These are phyloP conservation scores for Kodamaea neixiangensis DNA, from an alignment of 805 yeast genomes.

Conservation along the genomic window DNA sequence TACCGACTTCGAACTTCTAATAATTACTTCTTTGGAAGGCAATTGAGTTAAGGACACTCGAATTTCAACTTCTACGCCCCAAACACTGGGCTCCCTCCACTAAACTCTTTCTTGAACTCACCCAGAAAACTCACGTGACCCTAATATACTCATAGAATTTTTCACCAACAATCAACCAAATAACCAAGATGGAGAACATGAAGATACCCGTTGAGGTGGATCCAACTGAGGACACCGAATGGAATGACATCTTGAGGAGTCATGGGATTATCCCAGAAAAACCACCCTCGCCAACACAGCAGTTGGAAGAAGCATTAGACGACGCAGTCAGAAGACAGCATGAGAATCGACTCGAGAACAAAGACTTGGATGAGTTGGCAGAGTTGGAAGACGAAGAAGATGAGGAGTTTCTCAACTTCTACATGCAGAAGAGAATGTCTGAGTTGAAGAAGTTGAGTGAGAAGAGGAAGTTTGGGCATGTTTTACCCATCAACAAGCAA, in stretches of 20 bases:
- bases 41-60: too few species aligned
- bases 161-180: not conserved
- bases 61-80: too few species aligned
- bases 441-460: conserved; percentile 65
- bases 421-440: conserved; percentile 74
- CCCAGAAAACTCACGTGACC: conserved; percentile 1
- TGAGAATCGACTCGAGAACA: conserved; percentile 76
- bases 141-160: not conserved
- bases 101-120: too few species aligned
- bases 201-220: conserved; percentile 84
- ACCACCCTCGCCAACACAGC: conserved; percentile 84
- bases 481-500: conserved; percentile 77
- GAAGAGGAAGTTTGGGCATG: conserved; percentile 68
- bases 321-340: conserved; percentile 80
- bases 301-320: conserved; percentile 83
- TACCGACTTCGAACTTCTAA: too few species aligned
- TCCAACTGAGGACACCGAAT: conserved; percentile 95
- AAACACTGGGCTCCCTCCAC: too few species aligned
- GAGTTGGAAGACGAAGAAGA: conserved; percentile 91
- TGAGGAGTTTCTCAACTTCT: conserved; percentile 80
- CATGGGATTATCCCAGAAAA: conserved; percentile 92
- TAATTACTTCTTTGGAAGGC: too few species aligned
- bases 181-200: conserved; percentile 13
- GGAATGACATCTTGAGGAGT: conserved; percentile 92
- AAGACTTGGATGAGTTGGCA: conserved; percentile 78